Percentiles rank a stretch among this genome's conserved stretches.
Conservation (phyloP, 805 yeast species). For the Lachancea meyersii region DNA sequence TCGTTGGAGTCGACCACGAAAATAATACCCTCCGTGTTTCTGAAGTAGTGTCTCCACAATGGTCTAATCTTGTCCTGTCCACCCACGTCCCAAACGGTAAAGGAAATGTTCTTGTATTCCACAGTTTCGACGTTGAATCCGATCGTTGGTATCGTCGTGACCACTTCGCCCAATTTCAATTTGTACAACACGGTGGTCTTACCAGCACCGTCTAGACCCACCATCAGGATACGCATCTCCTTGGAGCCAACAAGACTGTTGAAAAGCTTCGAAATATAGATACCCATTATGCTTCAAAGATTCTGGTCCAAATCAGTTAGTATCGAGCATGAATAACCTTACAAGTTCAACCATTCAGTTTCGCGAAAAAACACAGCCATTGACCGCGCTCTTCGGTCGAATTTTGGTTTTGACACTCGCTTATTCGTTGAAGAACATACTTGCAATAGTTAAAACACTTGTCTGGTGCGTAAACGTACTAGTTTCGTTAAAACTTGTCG, state of each 20-base stretch:
- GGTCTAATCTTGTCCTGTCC: conserved; percentile 99
- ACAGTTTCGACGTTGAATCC: conserved; percentile 97
- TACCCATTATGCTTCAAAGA: conserved; percentile 63
- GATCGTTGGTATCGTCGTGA: conserved; percentile 93
- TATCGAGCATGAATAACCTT: neutral
- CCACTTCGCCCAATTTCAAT: conserved; percentile 92
- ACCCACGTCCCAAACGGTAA: conserved; percentile 99
- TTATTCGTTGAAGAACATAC: too few relatives aligned
- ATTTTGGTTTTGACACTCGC: too few relatives aligned
- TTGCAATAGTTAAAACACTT: neutral
- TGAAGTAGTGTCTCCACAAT: conserved; percentile 97
- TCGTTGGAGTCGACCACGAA: conserved; percentile 97
- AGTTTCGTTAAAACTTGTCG: too few relatives aligned
- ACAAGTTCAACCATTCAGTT: too few relatives aligned
- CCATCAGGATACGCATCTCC: conserved; percentile 98
- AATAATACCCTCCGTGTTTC: conserved; percentile 97
- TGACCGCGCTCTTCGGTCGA: too few relatives aligned
- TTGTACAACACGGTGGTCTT: conserved; percentile 93
- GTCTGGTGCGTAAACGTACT: neutral
- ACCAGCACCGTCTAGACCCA: conserved; percentile 98
- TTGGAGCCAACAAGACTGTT: conserved; percentile 94
- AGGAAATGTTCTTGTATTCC: conserved; percentile 92
- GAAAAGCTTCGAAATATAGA: conserved; percentile 88
- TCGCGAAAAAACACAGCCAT: too few relatives aligned
- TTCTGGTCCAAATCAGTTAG: neutral